Conservation (phyloP, 495 filamentous ascomycete genomes). For the Antarctomyces pellizariae region DNA sequence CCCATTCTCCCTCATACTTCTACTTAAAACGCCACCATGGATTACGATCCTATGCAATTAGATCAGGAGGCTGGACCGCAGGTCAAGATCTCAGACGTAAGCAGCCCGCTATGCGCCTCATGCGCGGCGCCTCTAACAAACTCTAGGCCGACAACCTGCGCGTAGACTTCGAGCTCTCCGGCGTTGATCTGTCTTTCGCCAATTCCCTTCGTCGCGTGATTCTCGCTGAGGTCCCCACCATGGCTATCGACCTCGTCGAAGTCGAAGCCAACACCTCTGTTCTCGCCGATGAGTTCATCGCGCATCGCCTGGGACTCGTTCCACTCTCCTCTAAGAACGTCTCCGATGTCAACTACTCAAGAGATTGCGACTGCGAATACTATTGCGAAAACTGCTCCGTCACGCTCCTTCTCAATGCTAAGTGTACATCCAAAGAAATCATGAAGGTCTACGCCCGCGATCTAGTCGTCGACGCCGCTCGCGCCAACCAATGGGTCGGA, state of each 20-base stretch:
- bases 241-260: conserved; percentile 88
- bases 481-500: conserved; percentile 50
- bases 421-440: conserved; percentile 56
- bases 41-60: conserved; percentile 40
- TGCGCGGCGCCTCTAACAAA: background rate
- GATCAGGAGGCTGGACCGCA: conserved; percentile 42
- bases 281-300: conserved; percentile 84
- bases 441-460: conserved; percentile 86
- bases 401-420: conserved; percentile 55
- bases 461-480: conserved; percentile 36
- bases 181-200: conserved; percentile 69
- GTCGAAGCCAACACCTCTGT: conserved; percentile 84
- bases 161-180: conserved; percentile 63
- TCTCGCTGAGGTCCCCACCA: conserved; percentile 82
- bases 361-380: conserved; percentile 88
- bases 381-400: conserved; percentile 82
- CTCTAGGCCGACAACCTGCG: conserved; percentile 38
- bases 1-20: too few relatives aligned
- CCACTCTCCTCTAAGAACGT: conserved; percentile 68
- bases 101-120: conserved; percentile 7
- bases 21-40: too few relatives aligned
- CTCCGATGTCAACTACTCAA: conserved; percentile 65
- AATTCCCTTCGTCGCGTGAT: conserved; percentile 86
- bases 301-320: conserved; percentile 78
- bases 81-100: conserved; percentile 48